phyloP scores from a whole-genome alignment of 176 grass and related monocot species.

The Themeda triandra region DNA sequence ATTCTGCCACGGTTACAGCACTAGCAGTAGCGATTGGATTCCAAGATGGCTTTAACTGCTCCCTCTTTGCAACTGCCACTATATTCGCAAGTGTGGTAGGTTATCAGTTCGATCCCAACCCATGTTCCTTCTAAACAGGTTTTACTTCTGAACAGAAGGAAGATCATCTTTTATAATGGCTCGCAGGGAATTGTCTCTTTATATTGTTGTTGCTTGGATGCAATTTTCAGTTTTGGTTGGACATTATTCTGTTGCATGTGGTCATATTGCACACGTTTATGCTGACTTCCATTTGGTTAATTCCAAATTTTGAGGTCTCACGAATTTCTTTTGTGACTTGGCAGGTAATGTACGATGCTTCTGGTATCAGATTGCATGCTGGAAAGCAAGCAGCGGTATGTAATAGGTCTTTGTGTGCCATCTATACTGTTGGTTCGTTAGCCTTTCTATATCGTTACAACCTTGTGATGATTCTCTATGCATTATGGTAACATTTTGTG shows the following conservation, averaged over 20 bases:
- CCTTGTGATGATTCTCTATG: not conserved
- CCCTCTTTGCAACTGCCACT: conserved; percentile 66
- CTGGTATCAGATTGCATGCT: conserved; percentile 94
- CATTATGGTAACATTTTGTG: not conserved
- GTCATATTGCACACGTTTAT: conserved; percentile 2
- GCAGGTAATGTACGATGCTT: conserved; percentile 99
- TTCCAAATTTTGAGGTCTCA: not conserved
- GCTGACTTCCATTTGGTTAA: not conserved
- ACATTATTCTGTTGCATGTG: conserved; percentile 11
- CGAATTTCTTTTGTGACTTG: conserved; percentile 7
- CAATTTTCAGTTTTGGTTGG: not conserved
- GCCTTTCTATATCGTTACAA: not conserved
- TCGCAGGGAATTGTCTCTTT: too few relatives aligned
- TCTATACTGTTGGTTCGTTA: not conserved
- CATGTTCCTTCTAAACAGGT: not conserved
- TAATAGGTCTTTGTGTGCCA: not conserved
- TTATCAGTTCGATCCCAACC: conserved; percentile 2
- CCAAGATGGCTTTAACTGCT: conserved; percentile 64
- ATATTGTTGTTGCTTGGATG: conserved; percentile 19
- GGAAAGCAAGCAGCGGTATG: conserved; percentile 93
- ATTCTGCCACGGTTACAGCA: conserved; percentile 86
- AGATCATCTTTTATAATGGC: too few relatives aligned
- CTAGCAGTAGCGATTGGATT: conserved; percentile 74
- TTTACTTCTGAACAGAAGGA: conserved; percentile 8
- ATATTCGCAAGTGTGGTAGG: conserved; percentile 89